Conservation (phyloP, 2,329 filamentous ascomycete species). For the Botryosphaeria agaves region DNA sequence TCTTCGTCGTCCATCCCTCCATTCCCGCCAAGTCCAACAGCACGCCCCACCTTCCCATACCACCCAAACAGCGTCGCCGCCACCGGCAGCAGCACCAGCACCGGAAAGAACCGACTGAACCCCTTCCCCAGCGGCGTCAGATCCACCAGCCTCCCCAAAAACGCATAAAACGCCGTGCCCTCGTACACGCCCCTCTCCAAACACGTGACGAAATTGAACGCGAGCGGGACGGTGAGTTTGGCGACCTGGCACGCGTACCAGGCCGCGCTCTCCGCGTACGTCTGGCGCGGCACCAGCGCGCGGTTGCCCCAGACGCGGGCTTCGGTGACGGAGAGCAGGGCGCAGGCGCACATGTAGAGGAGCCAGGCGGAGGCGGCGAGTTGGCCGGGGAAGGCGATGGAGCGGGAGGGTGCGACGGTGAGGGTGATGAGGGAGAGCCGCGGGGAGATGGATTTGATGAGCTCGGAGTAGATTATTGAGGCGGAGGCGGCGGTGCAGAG, state of each 20-base stretch:
- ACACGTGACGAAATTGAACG: slow-evolving; percentile 95
- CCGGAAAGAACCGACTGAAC: slow-evolving; percentile 79
- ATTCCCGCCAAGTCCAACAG: slow-evolving; percentile 62
- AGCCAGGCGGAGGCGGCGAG: slow-evolving; percentile 76
- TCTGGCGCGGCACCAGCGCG: slow-evolving; percentile 77
- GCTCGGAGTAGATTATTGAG: slow-evolving; percentile 83
- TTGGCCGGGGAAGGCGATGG: slow-evolving; percentile 76
- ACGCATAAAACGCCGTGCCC: slow-evolving; percentile 70
- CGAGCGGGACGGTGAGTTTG: slow-evolving; percentile 76
- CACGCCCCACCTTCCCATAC: slow-evolving; percentile 67
- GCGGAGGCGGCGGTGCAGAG: slow-evolving; percentile 59
- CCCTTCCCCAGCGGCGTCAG: slow-evolving; percentile 66
- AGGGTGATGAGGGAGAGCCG: slow-evolving; percentile 54
- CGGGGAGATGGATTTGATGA: slow-evolving; percentile 68
- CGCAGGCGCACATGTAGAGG: slow-evolving; percentile 86
- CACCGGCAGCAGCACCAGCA: slow-evolving; percentile 74
- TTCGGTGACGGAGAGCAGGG: slow-evolving; percentile 73
- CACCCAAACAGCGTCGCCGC: slow-evolving; percentile 75
- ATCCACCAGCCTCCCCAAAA: slow-evolving; percentile 69
- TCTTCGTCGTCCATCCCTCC: slow-evolving; percentile 60
- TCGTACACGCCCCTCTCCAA: slow-evolving; percentile 54
- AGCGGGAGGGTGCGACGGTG: slow-evolving; percentile 45
- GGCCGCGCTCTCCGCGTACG: slow-evolving; percentile 80
- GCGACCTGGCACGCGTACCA: slow-evolving; percentile 94
- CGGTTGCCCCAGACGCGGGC: slow-evolving; percentile 97